Base-by-base conservation (phyloP, 306 rosid species). In the Gleditsia sinensis region DNA sequence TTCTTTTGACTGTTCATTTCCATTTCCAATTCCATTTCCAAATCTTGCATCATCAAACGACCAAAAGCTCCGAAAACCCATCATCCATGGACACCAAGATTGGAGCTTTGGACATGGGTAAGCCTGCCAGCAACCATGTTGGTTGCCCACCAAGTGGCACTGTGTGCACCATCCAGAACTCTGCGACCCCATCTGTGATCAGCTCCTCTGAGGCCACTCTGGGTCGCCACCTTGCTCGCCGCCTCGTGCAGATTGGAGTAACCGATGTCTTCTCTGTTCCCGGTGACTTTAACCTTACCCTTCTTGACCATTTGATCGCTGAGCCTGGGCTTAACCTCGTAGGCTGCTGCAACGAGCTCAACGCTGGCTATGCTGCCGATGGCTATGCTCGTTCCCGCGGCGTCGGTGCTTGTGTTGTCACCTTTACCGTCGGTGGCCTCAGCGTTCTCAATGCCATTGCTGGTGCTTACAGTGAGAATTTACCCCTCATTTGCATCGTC, bases 341-440 rank as follows among this genome's bases (percentile, higher is more conserved):
- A 0, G 90, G 92, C 0, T 88, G 90, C 72, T 88, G 90, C 34
- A 88, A 88, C 70, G 92, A 88, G 71, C 90, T 88, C 40, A 85
- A 88, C 50, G 92, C 90, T 0, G 90, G 92, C 0, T 88, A 88
- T 37, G 92, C 92, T 5, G 92, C 92, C 5, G 90, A 88, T 3
- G 92, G 92, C 0, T 88, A 88, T 25, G 88, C 90, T 2, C 81
- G 90, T 0, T 19, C 79, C 1, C 79, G 84, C 0, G 92, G 92
- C 17, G 92, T 88, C 0, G 89, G 89, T 12, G 92, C 88, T 6
- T 88, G 92, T 6, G 92, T 88, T 0, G 92, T 88, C 4, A 88
- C 89, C 0, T 88, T 88, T 28, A 80, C 83, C 0, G 89, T 88
- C 0, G 92, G 92, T 0, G 92, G 88, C 0, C 69, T 88, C 7